These are phyloP conservation scores for Asterophora lycoperdoides DNA, from an alignment of 768 basidiomycete species.

Conservation along the genomic window DNA sequence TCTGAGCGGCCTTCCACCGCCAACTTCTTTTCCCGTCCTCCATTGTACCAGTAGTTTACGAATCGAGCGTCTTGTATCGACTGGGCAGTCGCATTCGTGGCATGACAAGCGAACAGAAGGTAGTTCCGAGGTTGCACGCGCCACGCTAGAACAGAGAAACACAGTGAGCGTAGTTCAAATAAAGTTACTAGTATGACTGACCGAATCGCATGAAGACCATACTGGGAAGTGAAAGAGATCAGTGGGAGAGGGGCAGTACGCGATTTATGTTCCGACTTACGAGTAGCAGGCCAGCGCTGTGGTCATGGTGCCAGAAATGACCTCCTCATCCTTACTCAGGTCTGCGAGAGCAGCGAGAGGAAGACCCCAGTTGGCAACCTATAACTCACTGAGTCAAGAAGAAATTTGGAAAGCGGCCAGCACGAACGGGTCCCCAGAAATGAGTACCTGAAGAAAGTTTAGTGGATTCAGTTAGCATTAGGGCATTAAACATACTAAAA, in stretches of 20 bases:
- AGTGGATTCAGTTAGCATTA: background rate
- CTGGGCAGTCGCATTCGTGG: conserved; percentile 88
- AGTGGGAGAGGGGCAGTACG: conserved; percentile 5
- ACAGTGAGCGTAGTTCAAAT: conserved; percentile 2
- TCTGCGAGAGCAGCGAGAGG: conserved; percentile 92
- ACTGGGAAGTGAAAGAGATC: conserved; percentile 25
- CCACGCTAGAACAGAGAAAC: conserved; percentile 62
- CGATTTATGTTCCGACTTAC: conserved; percentile 50
- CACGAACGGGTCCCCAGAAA: conserved; percentile 96
- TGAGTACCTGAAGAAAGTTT: conserved; percentile 67
- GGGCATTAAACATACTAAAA: conserved; percentile 63
- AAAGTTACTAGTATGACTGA: conserved; percentile 29
- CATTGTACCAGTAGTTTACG: conserved; percentile 85
- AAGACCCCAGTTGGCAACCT: conserved; percentile 99
- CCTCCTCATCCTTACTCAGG: conserved; percentile 89
- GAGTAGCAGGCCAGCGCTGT: conserved; percentile 87
- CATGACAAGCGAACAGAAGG: conserved; percentile 90
- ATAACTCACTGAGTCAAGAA: conserved; percentile 4
- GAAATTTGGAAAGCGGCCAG: conserved; percentile 7
- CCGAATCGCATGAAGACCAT: conserved; percentile 96
- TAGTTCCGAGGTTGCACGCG: conserved; percentile 94
- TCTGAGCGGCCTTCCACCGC: conserved; percentile 31
- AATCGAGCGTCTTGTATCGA: conserved; percentile 80
- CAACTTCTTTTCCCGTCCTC: conserved; percentile 75
- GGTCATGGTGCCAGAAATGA: conserved; percentile 97